Conservation (phyloP, 495 filamentous ascomycete species). For the Hyaloscypha bicolor region DNA sequence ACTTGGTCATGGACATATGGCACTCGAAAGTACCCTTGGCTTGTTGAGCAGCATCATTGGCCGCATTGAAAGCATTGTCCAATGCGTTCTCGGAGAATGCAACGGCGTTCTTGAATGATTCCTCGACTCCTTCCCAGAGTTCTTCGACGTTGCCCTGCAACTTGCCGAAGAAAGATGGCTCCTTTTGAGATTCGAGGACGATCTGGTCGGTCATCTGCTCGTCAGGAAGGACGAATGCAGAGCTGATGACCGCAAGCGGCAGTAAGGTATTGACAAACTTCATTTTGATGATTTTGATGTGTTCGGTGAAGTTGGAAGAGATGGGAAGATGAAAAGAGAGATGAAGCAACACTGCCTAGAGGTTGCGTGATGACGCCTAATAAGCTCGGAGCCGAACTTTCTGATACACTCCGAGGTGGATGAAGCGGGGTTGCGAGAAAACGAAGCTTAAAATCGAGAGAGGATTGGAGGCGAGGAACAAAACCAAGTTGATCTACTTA, state of each 20-base stretch:
- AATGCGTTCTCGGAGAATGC: conserved; percentile 45
- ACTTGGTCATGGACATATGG: conserved; percentile 35
- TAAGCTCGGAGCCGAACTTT: background rate
- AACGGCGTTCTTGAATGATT: conserved; percentile 38
- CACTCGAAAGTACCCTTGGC: conserved; percentile 41
- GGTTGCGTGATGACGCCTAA: conserved; percentile 6
- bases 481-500: background rate
- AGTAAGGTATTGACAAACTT: conserved; percentile 40
- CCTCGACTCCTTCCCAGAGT: conserved; percentile 37
- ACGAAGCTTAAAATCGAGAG: background rate
- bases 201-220: conserved; percentile 47
- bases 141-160: conserved; percentile 42
- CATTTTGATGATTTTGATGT: conserved; percentile 29
- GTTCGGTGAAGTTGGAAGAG: conserved; percentile 13
- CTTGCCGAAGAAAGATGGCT: conserved; percentile 36
- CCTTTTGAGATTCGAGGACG: conserved; percentile 40
- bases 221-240: conserved; percentile 64
- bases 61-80: conserved; percentile 47
- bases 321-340: background rate
- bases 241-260: conserved; percentile 52
- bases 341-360: background rate
- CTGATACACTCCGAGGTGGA: background rate
- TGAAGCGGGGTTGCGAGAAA: background rate
- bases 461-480: background rate
- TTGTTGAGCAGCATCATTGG: conserved; percentile 37